Evolutionary conservation across 2,329 filamentous ascomycete genomes (phyloP), one percentile per base, ranked within the genome.

Genomic region (Mollisia scopiformis): DNA sequence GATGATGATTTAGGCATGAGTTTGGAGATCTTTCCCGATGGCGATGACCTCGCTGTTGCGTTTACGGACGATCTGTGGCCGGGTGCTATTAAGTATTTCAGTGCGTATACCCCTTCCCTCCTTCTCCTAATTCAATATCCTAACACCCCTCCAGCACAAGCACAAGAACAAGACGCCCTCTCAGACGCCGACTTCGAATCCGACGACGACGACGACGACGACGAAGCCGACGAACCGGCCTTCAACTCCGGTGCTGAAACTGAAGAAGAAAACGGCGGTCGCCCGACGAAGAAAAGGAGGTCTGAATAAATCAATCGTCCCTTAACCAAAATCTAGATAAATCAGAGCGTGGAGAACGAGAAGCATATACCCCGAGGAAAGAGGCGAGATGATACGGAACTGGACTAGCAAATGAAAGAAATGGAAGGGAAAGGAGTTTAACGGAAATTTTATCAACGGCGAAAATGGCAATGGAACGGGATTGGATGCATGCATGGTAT

Each of bases 21-120:
- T 57, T 83, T 89, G 51, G 94, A 97, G 77, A 89, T 96, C 69
- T 97, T 95, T 81, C 89, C 91, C n/a, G 87, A 87, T 46, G 94
- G 91, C 23, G 92, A 96, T 68, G 90, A 93, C 63, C 76, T 98
- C 51, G 93, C 93, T 39, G 83, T 92, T 64, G 83, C 87, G 62
- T 82, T 98, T 68, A 87, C 90, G 8, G 93, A 98, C 73, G 94
- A 98, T 69, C 79, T 98, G 55, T 97, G 90, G 88, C 91, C 92
- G 51, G 87, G 88, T 65, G 94, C 93, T 60, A 88, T 96, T 75
- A 92, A 91, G 76, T 96, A 95, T 79, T 98, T 95, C 79, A 90
- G 92, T 95, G 80, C 78, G 91, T 33, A 30, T 50, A 28, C 23
- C 14, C 30, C 23, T 59, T 55, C 16, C 31, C 16, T 27, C 16